Evolutionary conservation across 2,329 filamentous ascomycete genomes (phyloP).

Genomic region (Herpotrichia juniperi): DNA sequence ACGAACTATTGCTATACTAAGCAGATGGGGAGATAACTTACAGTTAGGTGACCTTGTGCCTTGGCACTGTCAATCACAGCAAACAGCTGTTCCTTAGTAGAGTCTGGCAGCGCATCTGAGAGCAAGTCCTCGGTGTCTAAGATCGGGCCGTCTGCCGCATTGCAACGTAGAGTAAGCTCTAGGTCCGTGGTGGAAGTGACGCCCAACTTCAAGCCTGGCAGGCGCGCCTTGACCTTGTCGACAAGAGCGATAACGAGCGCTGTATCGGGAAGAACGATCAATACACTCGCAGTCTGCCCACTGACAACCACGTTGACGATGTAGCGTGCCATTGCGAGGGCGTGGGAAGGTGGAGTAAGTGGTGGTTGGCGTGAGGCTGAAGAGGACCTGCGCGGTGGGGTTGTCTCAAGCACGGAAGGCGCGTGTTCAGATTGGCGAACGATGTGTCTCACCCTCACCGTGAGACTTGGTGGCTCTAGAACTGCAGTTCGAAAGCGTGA

Average conservation of each 20-base stretch:
- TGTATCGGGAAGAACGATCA: neutral
- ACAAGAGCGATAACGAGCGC: neutral
- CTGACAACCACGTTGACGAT: neutral
- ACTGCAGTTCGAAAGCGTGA: too few species aligned
- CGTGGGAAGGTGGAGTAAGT: neutral
- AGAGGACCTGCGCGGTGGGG: neutral
- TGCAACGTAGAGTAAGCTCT: too few species aligned
- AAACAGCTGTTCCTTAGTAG: conserved; percentile 26
- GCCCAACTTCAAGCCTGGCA: neutral
- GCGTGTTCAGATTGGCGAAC: too few species aligned
- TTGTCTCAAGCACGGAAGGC: neutral
- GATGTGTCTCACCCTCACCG: too few species aligned
- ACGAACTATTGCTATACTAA: too few species aligned
- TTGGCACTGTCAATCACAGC: conserved; percentile 17
- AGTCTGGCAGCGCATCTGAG: conserved; percentile 24
- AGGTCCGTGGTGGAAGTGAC: neutral
- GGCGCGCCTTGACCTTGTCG: conserved; percentile 1
- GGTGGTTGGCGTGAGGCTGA: neutral
- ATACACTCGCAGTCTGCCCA: neutral
- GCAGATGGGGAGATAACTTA: neutral
- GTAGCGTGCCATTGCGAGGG: neutral
- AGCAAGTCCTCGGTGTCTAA: conserved; percentile 33
- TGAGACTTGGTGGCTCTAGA: too few species aligned
- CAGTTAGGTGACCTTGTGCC: neutral
- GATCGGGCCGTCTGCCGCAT: conserved; percentile 27